A percentile compares a stretch with the other conserved stretches of the same genome.
Conservation (phyloP, 257 asterid genomes). For the Capsicum baccatum region DNA sequence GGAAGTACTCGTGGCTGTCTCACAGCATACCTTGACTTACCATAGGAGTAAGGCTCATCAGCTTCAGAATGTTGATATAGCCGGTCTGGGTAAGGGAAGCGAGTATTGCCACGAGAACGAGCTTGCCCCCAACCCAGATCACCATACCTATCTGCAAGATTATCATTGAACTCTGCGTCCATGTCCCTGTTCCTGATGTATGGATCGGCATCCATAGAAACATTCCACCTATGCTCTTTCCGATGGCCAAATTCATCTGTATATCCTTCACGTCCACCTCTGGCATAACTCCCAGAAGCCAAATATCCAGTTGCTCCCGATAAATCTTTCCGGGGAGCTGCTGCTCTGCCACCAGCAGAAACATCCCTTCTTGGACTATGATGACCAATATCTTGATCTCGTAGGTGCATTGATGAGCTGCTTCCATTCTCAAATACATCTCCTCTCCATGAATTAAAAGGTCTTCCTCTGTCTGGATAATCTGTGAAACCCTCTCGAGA, state of each 20-base stretch:
- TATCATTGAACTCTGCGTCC: slow-evolving; percentile 64
- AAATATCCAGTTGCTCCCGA: slow-evolving; percentile 66
- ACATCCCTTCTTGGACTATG: slow-evolving; percentile 70
- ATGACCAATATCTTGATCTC: slow-evolving; percentile 64
- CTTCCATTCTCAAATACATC: slow-evolving; percentile 62
- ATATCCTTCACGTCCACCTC: slow-evolving; percentile 60
- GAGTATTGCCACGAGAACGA: slow-evolving; percentile 50
- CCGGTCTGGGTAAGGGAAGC: slow-evolving; percentile 61
- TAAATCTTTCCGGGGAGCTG: slow-evolving; percentile 61
- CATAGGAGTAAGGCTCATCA: slow-evolving; percentile 69
- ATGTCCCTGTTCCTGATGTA: slow-evolving; percentile 62
- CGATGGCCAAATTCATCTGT: slow-evolving; percentile 70
- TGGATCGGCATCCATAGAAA: slow-evolving; percentile 60
- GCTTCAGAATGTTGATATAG: slow-evolving; percentile 65
- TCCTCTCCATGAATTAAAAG: slow-evolving; percentile 70
- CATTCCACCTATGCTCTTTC: slow-evolving; percentile 70
- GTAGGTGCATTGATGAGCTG: slow-evolving; percentile 47
- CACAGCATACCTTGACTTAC: slow-evolving; percentile 81
- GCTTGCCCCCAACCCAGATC: slow-evolving; percentile 76
- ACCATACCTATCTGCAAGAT: slow-evolving; percentile 56
- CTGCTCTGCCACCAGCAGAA: slow-evolving; percentile 60
- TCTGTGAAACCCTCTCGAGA: slow-evolving; percentile 61
- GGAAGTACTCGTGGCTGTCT: slow-evolving; percentile 97
- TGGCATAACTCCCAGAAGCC: slow-evolving; percentile 56
- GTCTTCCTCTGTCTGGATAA: slow-evolving; percentile 62